Evolutionary conservation across 2,329 filamentous ascomycete species (phyloP), one percentile per base, ranked within the genome.

Genomic region (Tolypocladium inflatum): DNA sequence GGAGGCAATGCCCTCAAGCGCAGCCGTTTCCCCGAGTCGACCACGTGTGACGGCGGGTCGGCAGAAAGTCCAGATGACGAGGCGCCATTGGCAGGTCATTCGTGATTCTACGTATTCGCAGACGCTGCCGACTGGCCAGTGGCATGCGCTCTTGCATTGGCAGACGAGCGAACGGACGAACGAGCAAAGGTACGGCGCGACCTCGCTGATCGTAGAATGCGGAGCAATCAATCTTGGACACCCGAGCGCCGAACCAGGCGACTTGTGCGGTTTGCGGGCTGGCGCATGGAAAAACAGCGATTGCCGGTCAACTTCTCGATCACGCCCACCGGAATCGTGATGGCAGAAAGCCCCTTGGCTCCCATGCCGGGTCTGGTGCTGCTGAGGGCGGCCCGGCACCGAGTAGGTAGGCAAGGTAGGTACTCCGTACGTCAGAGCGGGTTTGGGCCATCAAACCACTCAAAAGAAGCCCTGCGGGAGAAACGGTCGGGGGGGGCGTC

Each of bases 271-370:
- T n/a, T 50, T 41, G 39, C 17, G 54, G 8, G 19, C 30, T 21
- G 30, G 30, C 13, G 30, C 23, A 54, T 50, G 39, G 45, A n/a
- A 41, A 57, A 39, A 57, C 2, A 2, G 17, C 55, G 59, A 60
- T 60, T 51, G 52, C 55, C 59, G 33, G 59, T 59, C 57, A 39
- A 56, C 43, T 56, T 54, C 45, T 52, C 59, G 57, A 61, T 61
- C 54, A 55, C 41, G 52, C 55, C 52, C 38, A 9, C 23, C 7
- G 57, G 35, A 56, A 61, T 61, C 57, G 57, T 37, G 57, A 61
- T 59, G 55, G 30, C 30, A n/a, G 5, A 23, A 26, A 11, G 21
- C 43, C 26, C 21, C 30, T 33, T 33, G 30, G 8, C 30, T 33
- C 30, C 30, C 7, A 9, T 33, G 30, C 30, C 8, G 30, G 30